Conservation (phyloP, 2,329 filamentous ascomycete genomes). For the Zopfia rhizophila region DNA sequence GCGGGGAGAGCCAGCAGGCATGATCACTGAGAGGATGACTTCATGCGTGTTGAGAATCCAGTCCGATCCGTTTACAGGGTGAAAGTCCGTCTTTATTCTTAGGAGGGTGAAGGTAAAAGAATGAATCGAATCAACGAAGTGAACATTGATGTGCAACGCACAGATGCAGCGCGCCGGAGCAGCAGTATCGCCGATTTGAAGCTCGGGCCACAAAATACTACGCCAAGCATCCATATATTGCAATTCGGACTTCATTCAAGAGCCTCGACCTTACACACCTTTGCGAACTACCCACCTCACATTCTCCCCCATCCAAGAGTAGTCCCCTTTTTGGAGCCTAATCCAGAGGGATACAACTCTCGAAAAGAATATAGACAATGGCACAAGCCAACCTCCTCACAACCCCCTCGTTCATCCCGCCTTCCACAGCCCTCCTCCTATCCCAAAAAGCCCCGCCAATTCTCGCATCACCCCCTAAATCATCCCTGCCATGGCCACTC, state of each 20-base stretch:
- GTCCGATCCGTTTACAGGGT: too few relatives aligned
- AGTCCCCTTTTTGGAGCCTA: too few relatives aligned
- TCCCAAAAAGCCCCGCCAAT: conserved; percentile 58
- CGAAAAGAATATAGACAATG: conserved; percentile 30
- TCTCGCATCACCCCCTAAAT: conserved; percentile 51
- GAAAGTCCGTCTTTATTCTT: too few relatives aligned
- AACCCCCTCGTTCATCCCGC: conserved; percentile 53
- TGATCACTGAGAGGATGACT: conserved; percentile 37
- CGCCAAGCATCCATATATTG: conserved; percentile 10
- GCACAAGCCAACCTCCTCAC: conserved; percentile 49
- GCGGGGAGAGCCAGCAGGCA: conserved; percentile 41
- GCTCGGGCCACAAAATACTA: conserved; percentile 17
- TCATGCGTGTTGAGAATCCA: conserved; percentile 25
- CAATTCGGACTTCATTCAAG: conserved; percentile 2
- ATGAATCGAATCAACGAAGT: conserved; percentile 6
- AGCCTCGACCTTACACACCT: neutral
- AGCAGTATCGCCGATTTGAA: conserved; percentile 31
- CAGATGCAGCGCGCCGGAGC: conserved; percentile 22
- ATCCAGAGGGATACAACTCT: too few relatives aligned
- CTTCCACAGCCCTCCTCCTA: conserved; percentile 55
- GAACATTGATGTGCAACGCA: conserved; percentile 25
- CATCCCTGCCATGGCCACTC: conserved; percentile 61
- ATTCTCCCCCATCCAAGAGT: too few relatives aligned
- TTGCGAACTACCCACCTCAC: neutral
- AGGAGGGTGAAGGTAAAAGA: too few relatives aligned